Evolutionary conservation across 1,139 yeast genomes (phyloP).

Genomic region (Kurtzmaniella quercitrusa): DNA sequence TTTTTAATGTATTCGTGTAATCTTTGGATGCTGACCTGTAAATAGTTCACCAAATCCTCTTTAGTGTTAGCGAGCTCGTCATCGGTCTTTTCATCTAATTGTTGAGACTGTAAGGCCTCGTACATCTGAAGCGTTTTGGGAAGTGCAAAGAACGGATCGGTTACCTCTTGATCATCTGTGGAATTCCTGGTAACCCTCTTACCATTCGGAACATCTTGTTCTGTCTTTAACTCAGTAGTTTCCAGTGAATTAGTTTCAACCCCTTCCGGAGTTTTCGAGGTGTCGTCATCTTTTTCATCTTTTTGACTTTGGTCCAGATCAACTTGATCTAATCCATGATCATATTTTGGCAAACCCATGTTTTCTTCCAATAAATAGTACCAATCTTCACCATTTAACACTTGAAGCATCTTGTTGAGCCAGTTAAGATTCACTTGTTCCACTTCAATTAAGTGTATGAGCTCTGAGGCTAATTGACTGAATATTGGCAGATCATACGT

Average conservation of each 20-base stretch:
- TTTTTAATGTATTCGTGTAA: constrained; percentile 87
- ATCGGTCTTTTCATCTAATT: constrained; percentile 19
- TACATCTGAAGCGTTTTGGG: constrained; percentile 34
- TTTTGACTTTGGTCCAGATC: constrained; percentile 21
- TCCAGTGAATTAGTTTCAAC: neutral
- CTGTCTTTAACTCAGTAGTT: constrained; percentile 14
- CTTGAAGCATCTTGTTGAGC: constrained; percentile 66
- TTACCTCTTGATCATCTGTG: constrained; percentile 18
- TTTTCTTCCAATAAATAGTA: constrained; percentile 58
- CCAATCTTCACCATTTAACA: constrained; percentile 85
- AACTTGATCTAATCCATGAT: constrained; percentile 45
- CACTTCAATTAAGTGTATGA: constrained; percentile 70
- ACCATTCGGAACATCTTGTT: constrained; percentile 44
- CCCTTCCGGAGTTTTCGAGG: neutral
- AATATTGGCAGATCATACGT: constrained; percentile 54
- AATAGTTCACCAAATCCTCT: constrained; percentile 41
- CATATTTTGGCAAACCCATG: constrained; percentile 64
- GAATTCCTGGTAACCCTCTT: constrained; percentile 7
- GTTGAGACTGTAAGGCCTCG: constrained; percentile 31
- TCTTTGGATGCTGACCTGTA: constrained; percentile 64
- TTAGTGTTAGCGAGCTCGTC: constrained; percentile 28
- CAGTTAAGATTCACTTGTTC: constrained; percentile 76
- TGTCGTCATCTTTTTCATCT: constrained; percentile 7
- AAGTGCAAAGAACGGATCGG: constrained; percentile 38
- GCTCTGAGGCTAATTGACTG: constrained; percentile 60